Evolutionary conservation across 768 basidiomycete species (phyloP).

Genomic region (Pulveroboletus ravenelii): DNA sequence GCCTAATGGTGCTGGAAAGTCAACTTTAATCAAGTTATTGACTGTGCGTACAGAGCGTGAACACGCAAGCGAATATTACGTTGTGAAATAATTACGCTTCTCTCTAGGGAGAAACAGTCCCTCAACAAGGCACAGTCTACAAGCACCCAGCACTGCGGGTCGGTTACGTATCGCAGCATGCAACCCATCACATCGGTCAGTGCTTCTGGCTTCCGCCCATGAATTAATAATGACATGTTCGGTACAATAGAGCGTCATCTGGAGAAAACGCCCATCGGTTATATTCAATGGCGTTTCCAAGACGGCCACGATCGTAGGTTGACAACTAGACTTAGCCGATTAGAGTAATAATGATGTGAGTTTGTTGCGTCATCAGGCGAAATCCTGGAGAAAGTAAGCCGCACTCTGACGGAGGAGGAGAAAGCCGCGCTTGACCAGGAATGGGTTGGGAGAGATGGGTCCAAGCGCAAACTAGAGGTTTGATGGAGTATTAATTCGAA

Average conservation of each 20-base stretch:
- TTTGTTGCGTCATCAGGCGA: constrained; percentile 52
- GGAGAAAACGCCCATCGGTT: constrained; percentile 93
- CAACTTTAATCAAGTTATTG: constrained; percentile 89
- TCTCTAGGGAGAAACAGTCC: constrained; percentile 80
- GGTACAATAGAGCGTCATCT: constrained; percentile 75
- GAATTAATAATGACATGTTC: constrained; percentile 20
- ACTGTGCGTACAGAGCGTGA: constrained; percentile 48
- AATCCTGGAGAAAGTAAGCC: constrained; percentile 85
- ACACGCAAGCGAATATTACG: neutral
- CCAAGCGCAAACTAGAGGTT: constrained; percentile 87
- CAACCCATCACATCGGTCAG: constrained; percentile 89
- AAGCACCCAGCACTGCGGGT: constrained; percentile 93
- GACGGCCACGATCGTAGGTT: constrained; percentile 91
- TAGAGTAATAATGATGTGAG: constrained; percentile 6
- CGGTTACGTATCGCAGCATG: constrained; percentile 97
- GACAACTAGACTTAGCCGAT: constrained; percentile 11
- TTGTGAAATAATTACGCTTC: constrained; percentile 9
- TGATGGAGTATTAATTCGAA: constrained; percentile 19
- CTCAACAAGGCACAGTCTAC: constrained; percentile 88
- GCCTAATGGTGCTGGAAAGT: constrained; percentile 95
- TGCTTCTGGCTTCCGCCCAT: constrained; percentile 13
- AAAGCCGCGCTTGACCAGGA: constrained; percentile 72
- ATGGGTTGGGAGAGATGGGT: constrained; percentile 88
- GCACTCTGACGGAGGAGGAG: constrained; percentile 86
- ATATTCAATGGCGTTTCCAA: constrained; percentile 99